Percentiles rank a stretch among this genome's conserved stretches.
Evolutionary conservation across 2,329 filamentous ascomycete genomes (phyloP).

Genomic region (Fusarium palustre): DNA sequence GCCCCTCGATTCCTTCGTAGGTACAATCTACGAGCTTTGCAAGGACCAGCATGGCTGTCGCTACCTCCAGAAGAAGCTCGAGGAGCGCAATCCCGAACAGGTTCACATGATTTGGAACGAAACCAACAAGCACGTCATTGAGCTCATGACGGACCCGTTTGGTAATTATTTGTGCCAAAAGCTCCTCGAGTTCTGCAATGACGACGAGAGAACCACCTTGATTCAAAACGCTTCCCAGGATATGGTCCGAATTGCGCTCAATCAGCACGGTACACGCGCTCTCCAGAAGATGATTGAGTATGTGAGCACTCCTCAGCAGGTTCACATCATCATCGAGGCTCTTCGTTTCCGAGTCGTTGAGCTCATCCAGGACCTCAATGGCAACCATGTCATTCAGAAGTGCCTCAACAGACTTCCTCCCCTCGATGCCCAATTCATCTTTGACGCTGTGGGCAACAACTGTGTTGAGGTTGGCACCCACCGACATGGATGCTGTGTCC

Average conservation of each 20-base stretch:
- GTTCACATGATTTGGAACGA: slow-evolving; percentile 95
- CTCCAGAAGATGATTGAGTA: slow-evolving; percentile 99
- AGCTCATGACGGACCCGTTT: slow-evolving; percentile 99
- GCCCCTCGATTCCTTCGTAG: slow-evolving; percentile 81
- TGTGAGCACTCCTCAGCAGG: slow-evolving; percentile 86
- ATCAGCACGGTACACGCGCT: slow-evolving; percentile 96
- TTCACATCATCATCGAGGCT: slow-evolving; percentile 86
- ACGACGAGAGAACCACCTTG: slow-evolving; percentile 92
- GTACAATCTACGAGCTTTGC: slow-evolving; percentile 89
- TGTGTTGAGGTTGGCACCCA: slow-evolving; percentile 95
- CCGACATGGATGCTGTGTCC: slow-evolving; percentile 95
- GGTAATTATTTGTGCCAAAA: slow-evolving; percentile 99
- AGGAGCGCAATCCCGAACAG: slow-evolving; percentile 85
- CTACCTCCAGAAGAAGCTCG: slow-evolving; percentile 96
- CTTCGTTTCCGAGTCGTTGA: slow-evolving; percentile 88
- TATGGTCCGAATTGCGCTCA: slow-evolving; percentile 92
- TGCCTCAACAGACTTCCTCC: slow-evolving; percentile 94
- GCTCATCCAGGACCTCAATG: slow-evolving; percentile 96
- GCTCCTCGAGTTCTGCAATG: slow-evolving; percentile 92
- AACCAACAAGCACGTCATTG: slow-evolving; percentile 92
- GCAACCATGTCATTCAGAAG: slow-evolving; percentile 99
- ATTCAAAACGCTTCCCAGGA: slow-evolving; percentile 90
- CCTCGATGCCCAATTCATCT: slow-evolving; percentile 93
- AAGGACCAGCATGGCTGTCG: slow-evolving; percentile 99
- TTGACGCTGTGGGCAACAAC: slow-evolving; percentile 88